Conservation (phyloP, 495 filamentous ascomycete species). For the Saxispiralis lemnorum region DNA sequence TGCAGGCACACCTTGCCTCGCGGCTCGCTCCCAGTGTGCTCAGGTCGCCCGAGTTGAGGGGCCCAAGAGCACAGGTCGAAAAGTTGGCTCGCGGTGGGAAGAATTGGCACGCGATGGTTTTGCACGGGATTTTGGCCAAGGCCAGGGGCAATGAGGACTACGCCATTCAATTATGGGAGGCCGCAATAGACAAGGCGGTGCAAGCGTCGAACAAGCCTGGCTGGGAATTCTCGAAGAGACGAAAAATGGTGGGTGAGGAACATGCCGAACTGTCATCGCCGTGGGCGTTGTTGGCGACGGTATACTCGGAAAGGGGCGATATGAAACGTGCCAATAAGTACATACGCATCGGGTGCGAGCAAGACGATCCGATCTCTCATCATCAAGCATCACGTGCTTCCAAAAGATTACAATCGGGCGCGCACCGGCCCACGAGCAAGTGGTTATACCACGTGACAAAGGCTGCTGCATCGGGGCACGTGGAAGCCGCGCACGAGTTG, state of each 20-base stretch:
- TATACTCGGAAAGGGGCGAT: not conserved
- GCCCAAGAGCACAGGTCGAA: conserved; percentile 11
- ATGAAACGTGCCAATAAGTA: conserved; percentile 1
- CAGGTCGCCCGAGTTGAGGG: not conserved
- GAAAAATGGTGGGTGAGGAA: not conserved
- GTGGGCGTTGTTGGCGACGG: conserved; percentile 8
- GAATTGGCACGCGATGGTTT: conserved; percentile 4
- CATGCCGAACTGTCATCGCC: conserved; percentile 4
- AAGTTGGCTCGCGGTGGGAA: conserved; percentile 6
- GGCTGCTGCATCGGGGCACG: conserved; percentile 8
- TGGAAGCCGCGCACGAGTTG: conserved; percentile 5
- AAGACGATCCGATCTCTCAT: conserved; percentile 12
- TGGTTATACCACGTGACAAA: conserved; percentile 16
- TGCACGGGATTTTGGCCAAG: conserved; percentile 9
- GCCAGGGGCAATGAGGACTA: conserved; percentile 3
- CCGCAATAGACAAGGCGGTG: conserved; percentile 3
- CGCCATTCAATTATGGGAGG: conserved; percentile 6
- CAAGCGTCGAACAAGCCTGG: not conserved
- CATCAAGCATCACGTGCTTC: conserved; percentile 2
- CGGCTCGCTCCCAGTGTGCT: not conserved
- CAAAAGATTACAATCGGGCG: not conserved
- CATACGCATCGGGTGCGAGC: conserved; percentile 4
- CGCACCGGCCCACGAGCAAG: conserved; percentile 1
- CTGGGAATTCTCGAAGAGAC: not conserved
- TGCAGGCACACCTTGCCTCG: conserved; percentile 1